Evolutionary conservation across 148 eudicot genomes (phyloP), one percentile per base, ranked within the genome.

Genomic region (Chenopodium suecicum): DNA sequence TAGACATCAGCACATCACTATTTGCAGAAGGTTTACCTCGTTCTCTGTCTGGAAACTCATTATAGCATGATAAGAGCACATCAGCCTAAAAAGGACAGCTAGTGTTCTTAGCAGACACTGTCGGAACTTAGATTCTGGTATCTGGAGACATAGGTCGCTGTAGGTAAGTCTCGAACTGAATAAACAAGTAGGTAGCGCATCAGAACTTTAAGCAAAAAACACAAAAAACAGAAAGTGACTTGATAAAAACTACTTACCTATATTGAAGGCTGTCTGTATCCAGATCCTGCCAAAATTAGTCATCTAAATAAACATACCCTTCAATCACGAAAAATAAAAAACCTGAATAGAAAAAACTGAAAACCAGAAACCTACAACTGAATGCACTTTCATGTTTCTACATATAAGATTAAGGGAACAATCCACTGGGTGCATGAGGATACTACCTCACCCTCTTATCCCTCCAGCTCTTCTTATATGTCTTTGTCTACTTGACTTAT

Each of bases 111-210:
- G 80, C 81, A 96, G 91, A 83, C 97, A 94, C 77, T 88, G 89
- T 84, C 98, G 90, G 85, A 94, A 92, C 89, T 94, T 94, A 63
- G 98, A 90, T 89, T 96, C 99, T 77, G 98, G 98, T 88, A 96
- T 87, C 81, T 79, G 91, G 80, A 81, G 91, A 91, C 97, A 96
- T 73, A 96, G 88, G 88, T 96, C 99, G 83, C 97, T 91, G 92
- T 95, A 95, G 23, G 99, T 95, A 79, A 93, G 87, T 84, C 98
- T 92, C 88, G 86, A 87, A 82, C 90, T 86, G 86, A 82, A 76
- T 65, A 70, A 81, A 67, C 84, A 86, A 87, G 37, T 73, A 75
- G 23, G 34, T 48, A 71, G 65, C 44, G 84, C 74, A 80, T 85
- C 78, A 89, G 67, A 86, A 79, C 41, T 70, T 77, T 62, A 70